phyloP scores from a whole-genome alignment of 164 flowering plant genomes.

The Magnolia officinalis region DNA sequence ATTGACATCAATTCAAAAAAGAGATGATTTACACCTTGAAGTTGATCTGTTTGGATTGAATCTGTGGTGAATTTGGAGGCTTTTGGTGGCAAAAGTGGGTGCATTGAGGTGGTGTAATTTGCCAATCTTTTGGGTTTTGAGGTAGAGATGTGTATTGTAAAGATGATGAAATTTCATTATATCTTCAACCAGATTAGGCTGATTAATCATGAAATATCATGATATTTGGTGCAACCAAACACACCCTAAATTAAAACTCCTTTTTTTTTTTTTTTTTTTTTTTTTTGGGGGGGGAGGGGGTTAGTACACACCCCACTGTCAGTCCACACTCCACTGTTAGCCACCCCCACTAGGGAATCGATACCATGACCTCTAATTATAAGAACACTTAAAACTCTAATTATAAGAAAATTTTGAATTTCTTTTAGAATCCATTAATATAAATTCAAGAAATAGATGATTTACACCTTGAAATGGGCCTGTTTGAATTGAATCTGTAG shows the following conservation, averaged over 20 bases:
- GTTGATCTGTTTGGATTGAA: constrained; percentile 18
- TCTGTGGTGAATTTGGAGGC: constrained; percentile 4
- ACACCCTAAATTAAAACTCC: not conserved
- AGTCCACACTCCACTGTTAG: too few species aligned
- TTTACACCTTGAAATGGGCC: constrained; percentile 28
- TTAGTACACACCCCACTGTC: too few species aligned
- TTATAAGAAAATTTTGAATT: not conserved
- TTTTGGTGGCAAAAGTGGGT: constrained; percentile 14
- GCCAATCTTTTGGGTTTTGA: constrained; percentile 6
- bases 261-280: too few species aligned
- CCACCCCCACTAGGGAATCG: too few species aligned
- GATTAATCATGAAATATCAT: too few species aligned
- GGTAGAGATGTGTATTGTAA: not conserved
- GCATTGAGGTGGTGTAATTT: constrained; percentile 9
- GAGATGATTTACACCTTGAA: constrained; percentile 22
- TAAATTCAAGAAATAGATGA: not conserved
- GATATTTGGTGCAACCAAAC: too few species aligned
- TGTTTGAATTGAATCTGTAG: constrained; percentile 13
- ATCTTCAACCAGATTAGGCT: too few species aligned
- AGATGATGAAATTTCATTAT: not conserved
- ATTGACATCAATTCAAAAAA: constrained; percentile 8
- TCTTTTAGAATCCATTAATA: not conserved
- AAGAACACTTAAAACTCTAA: not conserved
- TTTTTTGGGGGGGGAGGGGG: too few species aligned
- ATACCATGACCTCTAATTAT: too few species aligned